These are phyloP conservation scores for Penicillium sp. DNA, from an alignment of 2,329 filamentous ascomycete genomes.

Conservation along the genomic window DNA sequence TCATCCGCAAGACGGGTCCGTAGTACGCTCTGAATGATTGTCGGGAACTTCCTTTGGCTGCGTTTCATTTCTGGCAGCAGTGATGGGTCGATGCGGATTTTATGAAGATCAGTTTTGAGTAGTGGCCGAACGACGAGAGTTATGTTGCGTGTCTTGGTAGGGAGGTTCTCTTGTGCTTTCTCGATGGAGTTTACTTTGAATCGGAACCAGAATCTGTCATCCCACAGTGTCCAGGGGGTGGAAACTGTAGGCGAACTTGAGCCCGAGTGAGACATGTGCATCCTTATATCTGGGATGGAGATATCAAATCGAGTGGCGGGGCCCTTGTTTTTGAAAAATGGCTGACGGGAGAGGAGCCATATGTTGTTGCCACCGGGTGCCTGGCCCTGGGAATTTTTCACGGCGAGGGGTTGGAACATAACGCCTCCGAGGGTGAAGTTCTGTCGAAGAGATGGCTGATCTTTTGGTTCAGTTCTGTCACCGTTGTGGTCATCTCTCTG, in stretches of 20 bases:
- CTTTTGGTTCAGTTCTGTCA: constrained; percentile 27
- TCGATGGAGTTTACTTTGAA: constrained; percentile 37
- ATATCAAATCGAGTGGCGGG: constrained; percentile 26
- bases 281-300: constrained; percentile 5
- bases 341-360: constrained; percentile 44
- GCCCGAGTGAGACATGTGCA: neutral
- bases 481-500: neutral
- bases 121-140: constrained; percentile 47
- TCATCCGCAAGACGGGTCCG: constrained; percentile 27
- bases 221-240: constrained; percentile 50
- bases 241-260: neutral
- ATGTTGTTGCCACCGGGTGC: constrained; percentile 23
- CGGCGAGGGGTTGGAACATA: constrained; percentile 47
- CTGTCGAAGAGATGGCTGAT: constrained; percentile 30
- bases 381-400: neutral
- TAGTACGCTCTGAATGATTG: neutral
- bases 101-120: constrained; percentile 32
- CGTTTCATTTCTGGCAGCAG: neutral
- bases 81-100: constrained; percentile 19
- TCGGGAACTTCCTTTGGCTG: constrained; percentile 1
- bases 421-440: constrained; percentile 53
- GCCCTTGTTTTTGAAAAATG: constrained; percentile 34
- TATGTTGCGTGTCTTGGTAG: neutral
- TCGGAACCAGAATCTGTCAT: constrained; percentile 59
- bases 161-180: constrained; percentile 1